These are phyloP conservation scores for Lentinula aciculospora DNA, from an alignment of 768 basidiomycete species.

Conservation along the genomic window DNA sequence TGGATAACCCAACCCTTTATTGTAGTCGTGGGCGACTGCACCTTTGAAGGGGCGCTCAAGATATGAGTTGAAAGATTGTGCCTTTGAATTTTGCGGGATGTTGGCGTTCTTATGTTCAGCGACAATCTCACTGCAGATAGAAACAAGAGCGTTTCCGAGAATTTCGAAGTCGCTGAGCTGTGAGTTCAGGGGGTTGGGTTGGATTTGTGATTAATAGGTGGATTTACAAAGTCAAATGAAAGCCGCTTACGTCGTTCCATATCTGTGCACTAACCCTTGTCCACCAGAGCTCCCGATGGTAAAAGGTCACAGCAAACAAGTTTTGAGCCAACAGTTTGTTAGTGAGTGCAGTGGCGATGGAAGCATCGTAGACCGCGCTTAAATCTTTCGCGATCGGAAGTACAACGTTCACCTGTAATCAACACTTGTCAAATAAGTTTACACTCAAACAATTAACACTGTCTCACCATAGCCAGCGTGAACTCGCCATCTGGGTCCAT, in stretches of 20 bases:
- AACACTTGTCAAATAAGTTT: too few species aligned
- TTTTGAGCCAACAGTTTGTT: slow-evolving; percentile 24
- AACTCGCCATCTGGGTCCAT: slow-evolving; percentile 57
- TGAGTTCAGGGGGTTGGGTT: neutral
- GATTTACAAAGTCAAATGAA: neutral
- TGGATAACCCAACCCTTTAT: neutral
- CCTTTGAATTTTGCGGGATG: neutral
- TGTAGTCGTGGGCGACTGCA: neutral
- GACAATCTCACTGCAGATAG: slow-evolving; percentile 5
- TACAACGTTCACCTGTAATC: slow-evolving; percentile 25
- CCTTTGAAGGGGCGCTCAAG: neutral
- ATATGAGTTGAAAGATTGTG: neutral
- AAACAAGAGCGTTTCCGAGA: slow-evolving; percentile 9
- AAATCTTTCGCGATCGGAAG: slow-evolving; percentile 21
- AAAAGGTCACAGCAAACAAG: slow-evolving; percentile 25
- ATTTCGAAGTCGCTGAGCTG: slow-evolving; percentile 13
- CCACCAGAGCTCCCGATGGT: slow-evolving; percentile 34
- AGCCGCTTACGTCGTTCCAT: slow-evolving; percentile 27
- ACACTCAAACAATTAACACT: too few species aligned
- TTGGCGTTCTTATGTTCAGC: neutral
- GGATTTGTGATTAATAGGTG: neutral
- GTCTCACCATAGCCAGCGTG: slow-evolving; percentile 75
- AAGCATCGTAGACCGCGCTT: slow-evolving; percentile 10
- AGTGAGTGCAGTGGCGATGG: slow-evolving; percentile 17
- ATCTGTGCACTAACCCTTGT: slow-evolving; percentile 33